Evolutionary conservation across 345 rosid genomes (phyloP).

Genomic region (Nasturtium officinale): DNA sequence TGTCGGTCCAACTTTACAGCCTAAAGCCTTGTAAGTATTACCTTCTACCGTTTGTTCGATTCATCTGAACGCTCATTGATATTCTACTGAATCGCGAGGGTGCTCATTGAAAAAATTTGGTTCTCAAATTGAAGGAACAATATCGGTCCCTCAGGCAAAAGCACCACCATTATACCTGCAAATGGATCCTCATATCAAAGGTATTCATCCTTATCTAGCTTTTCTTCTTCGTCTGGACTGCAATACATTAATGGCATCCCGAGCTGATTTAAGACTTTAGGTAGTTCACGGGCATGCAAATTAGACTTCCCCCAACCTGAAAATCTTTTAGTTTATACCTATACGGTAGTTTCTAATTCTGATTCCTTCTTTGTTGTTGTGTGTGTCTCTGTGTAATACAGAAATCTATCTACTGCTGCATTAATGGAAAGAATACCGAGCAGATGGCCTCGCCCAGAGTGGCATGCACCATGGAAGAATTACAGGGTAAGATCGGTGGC

Average conservation of each 20-base stretch:
- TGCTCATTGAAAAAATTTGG: slow-evolving; percentile 4
- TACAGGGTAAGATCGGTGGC: slow-evolving; percentile 69
- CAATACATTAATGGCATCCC: not conserved
- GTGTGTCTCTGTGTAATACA: slow-evolving; percentile 32
- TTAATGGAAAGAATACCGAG: slow-evolving; percentile 95
- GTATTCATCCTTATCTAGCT: slow-evolving; percentile 41
- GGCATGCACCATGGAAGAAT: slow-evolving; percentile 99
- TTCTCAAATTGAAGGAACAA: slow-evolving; percentile 53
- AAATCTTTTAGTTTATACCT: slow-evolving; percentile 11
- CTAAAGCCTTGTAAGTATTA: slow-evolving; percentile 61
- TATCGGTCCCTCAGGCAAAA: slow-evolving; percentile 60
- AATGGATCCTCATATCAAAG: slow-evolving; percentile 72
- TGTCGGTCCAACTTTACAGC: slow-evolving; percentile 82
- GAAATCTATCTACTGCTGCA: slow-evolving; percentile 82
- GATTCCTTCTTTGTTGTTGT: not conserved
- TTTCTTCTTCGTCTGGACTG: slow-evolving; percentile 15
- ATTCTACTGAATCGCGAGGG: not conserved
- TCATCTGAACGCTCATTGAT: not conserved
- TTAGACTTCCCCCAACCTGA: slow-evolving; percentile 9
- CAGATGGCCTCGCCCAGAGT: slow-evolving; percentile 96
- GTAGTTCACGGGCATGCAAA: not conserved
- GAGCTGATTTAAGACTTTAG: slow-evolving; percentile 4
- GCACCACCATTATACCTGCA: slow-evolving; percentile 62
- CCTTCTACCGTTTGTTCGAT: not conserved
- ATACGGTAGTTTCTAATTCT: slow-evolving; percentile 14